Conservation (phyloP, 2,329 filamentous ascomycete species). For the Dactylellina cionopaga region DNA sequence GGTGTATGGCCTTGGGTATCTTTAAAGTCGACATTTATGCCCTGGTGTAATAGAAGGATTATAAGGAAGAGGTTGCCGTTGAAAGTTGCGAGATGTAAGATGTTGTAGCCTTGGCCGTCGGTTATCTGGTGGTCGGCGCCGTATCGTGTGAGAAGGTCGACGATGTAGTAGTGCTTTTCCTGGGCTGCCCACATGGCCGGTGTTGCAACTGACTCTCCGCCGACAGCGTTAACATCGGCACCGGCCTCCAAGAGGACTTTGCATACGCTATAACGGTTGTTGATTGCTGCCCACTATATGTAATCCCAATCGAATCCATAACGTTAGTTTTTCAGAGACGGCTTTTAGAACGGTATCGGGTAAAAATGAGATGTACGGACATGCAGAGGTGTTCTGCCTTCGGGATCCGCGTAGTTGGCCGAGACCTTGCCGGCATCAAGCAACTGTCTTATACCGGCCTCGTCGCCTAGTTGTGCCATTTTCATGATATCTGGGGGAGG, state of each 20-base stretch:
- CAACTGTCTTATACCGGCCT: slow-evolving; percentile 85
- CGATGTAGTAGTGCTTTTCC: slow-evolving; percentile 94
- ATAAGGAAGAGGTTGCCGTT: slow-evolving; percentile 94
- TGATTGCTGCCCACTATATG: slow-evolving; percentile 99
- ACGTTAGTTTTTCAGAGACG: slow-evolving; percentile 28
- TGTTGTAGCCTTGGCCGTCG: slow-evolving; percentile 97
- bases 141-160: slow-evolving; percentile 88
- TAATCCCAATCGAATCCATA: slow-evolving; percentile 50
- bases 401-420: slow-evolving; percentile 84
- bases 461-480: slow-evolving; percentile 85
- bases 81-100: slow-evolving; percentile 94
- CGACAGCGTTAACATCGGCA: slow-evolving; percentile 92
- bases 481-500: slow-evolving; percentile 82
- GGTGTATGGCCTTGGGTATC: slow-evolving; percentile 92
- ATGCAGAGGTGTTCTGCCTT: slow-evolving; percentile 95
- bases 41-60: slow-evolving; percentile 88
- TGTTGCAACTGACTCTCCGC: slow-evolving; percentile 92
- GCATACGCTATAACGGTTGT: slow-evolving; percentile 97
- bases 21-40: slow-evolving; percentile 89
- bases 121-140: slow-evolving; percentile 92
- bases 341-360: background rate
- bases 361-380: slow-evolving; percentile 66
- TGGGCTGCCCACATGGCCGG: slow-evolving; percentile 97
- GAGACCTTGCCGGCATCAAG: slow-evolving; percentile 84
- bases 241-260: slow-evolving; percentile 88